A percentile compares a stretch with the other conserved stretches of the same genome.
Evolutionary conservation across 257 asterid species (phyloP).

Genomic region (Phtheirospermum japonicum): DNA sequence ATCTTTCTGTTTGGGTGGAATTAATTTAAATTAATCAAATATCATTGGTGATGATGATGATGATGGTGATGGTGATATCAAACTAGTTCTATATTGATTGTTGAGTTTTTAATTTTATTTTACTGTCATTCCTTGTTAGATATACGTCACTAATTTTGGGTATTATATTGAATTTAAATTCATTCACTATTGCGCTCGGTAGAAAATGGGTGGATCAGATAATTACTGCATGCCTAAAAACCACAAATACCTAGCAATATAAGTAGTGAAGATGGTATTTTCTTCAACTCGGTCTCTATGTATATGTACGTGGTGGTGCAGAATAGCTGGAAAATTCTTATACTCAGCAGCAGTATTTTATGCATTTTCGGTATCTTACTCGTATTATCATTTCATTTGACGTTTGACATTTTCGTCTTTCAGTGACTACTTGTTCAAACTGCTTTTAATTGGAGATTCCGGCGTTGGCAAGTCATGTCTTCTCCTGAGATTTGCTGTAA

Average conservation of each 20-base stretch:
- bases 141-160: background rate
- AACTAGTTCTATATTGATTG: background rate
- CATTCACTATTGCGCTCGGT: background rate
- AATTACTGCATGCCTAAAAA: too few relatives aligned
- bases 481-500: slow-evolving; percentile 82
- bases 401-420: slow-evolving; percentile 30
- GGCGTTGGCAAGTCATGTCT: slow-evolving; percentile 91
- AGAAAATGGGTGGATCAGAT: background rate
- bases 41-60: background rate
- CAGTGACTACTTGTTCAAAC: slow-evolving; percentile 87
- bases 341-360: background rate
- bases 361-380: slow-evolving; percentile 2
- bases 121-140: background rate
- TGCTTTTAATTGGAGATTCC: slow-evolving; percentile 78
- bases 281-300: background rate
- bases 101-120: background rate
- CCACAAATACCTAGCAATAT: background rate
- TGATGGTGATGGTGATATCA: background rate
- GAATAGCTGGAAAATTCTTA: background rate
- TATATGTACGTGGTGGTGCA: background rate
- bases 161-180: too few relatives aligned
- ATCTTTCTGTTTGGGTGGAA: background rate
- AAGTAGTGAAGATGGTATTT: background rate
- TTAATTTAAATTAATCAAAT: too few relatives aligned
- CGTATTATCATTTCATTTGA: background rate